Percentiles rank a stretch among this genome's conserved stretches.
Conservation (phyloP, 495 filamentous ascomycete species). For the Astrothelium macrocarpum region DNA sequence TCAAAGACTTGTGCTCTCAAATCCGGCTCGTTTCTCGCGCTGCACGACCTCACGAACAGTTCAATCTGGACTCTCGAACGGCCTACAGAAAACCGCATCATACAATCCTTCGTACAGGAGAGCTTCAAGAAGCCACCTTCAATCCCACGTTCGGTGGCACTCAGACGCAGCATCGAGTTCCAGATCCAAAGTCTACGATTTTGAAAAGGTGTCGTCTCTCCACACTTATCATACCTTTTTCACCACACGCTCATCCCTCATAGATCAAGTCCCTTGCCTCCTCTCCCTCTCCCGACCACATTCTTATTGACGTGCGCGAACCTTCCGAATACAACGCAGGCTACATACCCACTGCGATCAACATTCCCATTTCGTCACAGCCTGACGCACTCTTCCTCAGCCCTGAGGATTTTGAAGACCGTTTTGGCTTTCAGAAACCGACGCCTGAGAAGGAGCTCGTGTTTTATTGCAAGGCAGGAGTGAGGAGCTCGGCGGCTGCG, state of each 20-base stretch:
- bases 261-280: slow-evolving; percentile 25
- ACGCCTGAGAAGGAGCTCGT: slow-evolving; percentile 49
- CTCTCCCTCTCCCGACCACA: slow-evolving; percentile 23
- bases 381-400: slow-evolving; percentile 69
- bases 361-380: slow-evolving; percentile 65
- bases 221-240: neutral
- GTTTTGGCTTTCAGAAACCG: slow-evolving; percentile 60
- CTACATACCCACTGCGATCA: slow-evolving; percentile 67
- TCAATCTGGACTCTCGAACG: neutral
- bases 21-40: neutral
- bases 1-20: neutral
- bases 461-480: slow-evolving; percentile 89
- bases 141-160: neutral
- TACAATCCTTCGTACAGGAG: neutral
- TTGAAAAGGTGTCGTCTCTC: neutral
- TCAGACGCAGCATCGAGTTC: slow-evolving; percentile 9
- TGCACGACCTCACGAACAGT: neutral
- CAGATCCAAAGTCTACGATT: slow-evolving; percentile 16
- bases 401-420: slow-evolving; percentile 65
- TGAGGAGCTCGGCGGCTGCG: slow-evolving; percentile 72
- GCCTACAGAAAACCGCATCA: neutral
- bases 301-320: slow-evolving; percentile 69
- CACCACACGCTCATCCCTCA: neutral
- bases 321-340: slow-evolving; percentile 63
- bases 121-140: neutral